Conservation (phyloP, 208 protist species). For the Herpetomonas samuelpessoai region DNA sequence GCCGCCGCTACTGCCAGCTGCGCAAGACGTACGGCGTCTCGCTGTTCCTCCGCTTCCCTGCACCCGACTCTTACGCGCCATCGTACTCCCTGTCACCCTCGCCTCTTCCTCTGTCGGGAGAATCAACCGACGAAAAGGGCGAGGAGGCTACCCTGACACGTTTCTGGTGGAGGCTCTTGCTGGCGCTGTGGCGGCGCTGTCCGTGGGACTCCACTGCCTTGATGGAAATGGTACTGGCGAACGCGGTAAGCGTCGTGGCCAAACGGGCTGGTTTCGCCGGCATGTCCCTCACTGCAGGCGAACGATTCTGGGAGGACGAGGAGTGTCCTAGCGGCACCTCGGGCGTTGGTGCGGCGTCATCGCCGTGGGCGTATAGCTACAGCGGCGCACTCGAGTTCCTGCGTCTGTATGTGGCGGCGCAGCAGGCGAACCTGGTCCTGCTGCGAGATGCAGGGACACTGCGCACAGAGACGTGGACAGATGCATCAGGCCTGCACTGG, state of each 20-base stretch:
- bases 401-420: constrained; percentile 28
- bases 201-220: constrained; percentile 27
- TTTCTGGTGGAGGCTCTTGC: constrained; percentile 50
- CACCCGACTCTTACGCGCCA: constrained; percentile 6
- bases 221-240: constrained; percentile 59
- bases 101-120: not conserved
- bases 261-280: constrained; percentile 40
- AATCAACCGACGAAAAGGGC: not conserved
- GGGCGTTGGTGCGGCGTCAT: constrained; percentile 1
- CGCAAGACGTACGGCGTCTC: constrained; percentile 48
- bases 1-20: constrained; percentile 34
- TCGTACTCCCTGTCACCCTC: not conserved
- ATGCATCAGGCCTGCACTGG: no score
- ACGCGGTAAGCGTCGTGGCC: constrained; percentile 58
- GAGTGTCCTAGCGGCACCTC: not conserved
- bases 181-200: constrained; percentile 34
- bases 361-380: constrained; percentile 28
- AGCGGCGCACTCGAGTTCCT: constrained; percentile 42
- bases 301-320: constrained; percentile 16
- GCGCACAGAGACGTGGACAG: no score
- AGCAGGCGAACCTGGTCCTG: not conserved
- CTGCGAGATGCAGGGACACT: not conserved
- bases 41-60: constrained; percentile 63
- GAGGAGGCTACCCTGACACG: constrained; percentile 6
- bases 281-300: constrained; percentile 11